Percentiles rank a stretch among this genome's conserved stretches.
phyloP scores from a whole-genome alignment of 306 rosid genomes.

The Coriaria nepalensis region DNA sequence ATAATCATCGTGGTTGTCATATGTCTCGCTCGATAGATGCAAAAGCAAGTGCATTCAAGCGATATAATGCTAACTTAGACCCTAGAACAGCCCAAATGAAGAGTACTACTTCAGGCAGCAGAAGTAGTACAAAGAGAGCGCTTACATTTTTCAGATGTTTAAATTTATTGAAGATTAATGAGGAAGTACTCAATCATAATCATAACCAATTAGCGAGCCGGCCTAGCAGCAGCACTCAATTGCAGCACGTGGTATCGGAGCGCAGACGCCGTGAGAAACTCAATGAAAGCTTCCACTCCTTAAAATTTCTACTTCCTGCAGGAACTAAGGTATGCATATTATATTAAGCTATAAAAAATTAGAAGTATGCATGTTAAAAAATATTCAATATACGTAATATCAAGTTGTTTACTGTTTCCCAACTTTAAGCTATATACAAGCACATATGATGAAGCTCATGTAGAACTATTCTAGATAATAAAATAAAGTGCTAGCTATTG shows the following conservation, averaged over 20 bases:
- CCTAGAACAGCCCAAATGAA: conserved; percentile 13
- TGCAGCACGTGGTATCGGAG: conserved; percentile 72
- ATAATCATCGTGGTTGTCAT: not conserved
- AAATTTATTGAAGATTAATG: conserved; percentile 30
- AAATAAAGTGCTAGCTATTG: no score
- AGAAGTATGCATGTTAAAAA: no score
- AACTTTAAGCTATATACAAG: no score
- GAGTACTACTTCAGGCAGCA: conserved; percentile 17
- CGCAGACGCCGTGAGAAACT: conserved; percentile 76
- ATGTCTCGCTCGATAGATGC: not conserved
- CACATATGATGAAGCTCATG: no score
- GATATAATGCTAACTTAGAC: conserved; percentile 17
- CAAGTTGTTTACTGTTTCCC: no score
- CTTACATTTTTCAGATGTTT: conserved; percentile 37
- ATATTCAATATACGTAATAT: no score
- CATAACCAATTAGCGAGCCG: conserved; percentile 25
- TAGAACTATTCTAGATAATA: no score
- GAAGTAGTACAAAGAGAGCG: conserved; percentile 46
- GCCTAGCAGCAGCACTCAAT: conserved; percentile 39
- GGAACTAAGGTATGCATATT: conserved; percentile 57
- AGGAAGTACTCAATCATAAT: no score
- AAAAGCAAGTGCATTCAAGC: conserved; percentile 41
- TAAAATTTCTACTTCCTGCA: conserved; percentile 57
- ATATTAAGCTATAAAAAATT: no score
- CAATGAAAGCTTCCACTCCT: conserved; percentile 61